phyloP scores from a whole-genome alignment of 1,284 basidiomycete species.

The Anthracocystis setariae region DNA sequence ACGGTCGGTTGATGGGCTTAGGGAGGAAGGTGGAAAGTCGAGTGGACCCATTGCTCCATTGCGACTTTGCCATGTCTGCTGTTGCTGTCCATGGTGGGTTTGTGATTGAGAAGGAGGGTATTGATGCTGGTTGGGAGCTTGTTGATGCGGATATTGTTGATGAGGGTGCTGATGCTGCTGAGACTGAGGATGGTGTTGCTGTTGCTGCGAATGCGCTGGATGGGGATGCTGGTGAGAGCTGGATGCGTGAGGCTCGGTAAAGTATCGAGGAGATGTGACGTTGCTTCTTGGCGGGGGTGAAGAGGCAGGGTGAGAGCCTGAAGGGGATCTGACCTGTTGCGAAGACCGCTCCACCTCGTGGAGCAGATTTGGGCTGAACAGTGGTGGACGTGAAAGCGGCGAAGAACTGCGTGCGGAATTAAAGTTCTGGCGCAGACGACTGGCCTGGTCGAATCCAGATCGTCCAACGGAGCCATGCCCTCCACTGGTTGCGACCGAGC shows the following conservation, averaged over 20 bases:
- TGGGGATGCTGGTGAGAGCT: slow-evolving; percentile 20
- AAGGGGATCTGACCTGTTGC: slow-evolving; percentile 25
- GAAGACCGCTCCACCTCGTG: slow-evolving; percentile 30
- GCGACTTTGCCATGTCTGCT: slow-evolving; percentile 17
- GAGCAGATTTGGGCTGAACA: slow-evolving; percentile 40
- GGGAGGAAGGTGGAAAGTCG: slow-evolving; percentile 33
- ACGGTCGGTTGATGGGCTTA: slow-evolving; percentile 24
- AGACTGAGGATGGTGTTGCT: slow-evolving; percentile 4
- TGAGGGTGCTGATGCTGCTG: slow-evolving; percentile 15
- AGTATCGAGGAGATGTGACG: slow-evolving; percentile 40
- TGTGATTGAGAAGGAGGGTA: slow-evolving; percentile 2
- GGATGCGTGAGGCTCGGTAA: slow-evolving; percentile 23
- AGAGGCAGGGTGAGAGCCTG: slow-evolving; percentile 34
- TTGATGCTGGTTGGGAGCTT: slow-evolving; percentile 7
- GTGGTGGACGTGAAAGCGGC: slow-evolving; percentile 37
- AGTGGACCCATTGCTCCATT: slow-evolving; percentile 40
- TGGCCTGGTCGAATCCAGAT: slow-evolving; percentile 27
- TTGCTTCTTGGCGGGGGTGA: slow-evolving; percentile 42
- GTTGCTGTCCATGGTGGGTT: slow-evolving; percentile 13
- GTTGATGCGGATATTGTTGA: slow-evolving; percentile 5
- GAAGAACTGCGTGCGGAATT: slow-evolving; percentile 42
- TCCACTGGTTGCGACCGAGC: background rate
- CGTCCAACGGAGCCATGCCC: slow-evolving; percentile 14
- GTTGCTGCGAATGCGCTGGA: slow-evolving; percentile 14
- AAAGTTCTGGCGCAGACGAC: slow-evolving; percentile 38